phyloP scores from a whole-genome alignment of 345 rosid genomes.

The rapeseed (Brassica napus) region Da-Ae NC_063435.1:27907001-27907500 shows the following conservation, averaged over 20 bases:
- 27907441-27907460: too few relatives aligned
- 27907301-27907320: background rate
- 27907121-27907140: background rate
- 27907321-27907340: background rate
- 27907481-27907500: too few relatives aligned
- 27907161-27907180: too few relatives aligned
- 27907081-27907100: background rate
- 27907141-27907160: too few relatives aligned
- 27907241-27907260: too few relatives aligned
- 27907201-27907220: background rate
- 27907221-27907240: too few relatives aligned
- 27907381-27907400: too few relatives aligned
- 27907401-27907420: background rate
- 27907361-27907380: background rate
- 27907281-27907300: background rate
- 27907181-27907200: too few relatives aligned
- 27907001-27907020: background rate
- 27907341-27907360: background rate
- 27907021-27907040: background rate
- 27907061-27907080: background rate
- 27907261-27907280: too few relatives aligned
- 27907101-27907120: background rate
- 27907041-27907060: background rate
- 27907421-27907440: too few relatives aligned
- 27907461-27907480: too few relatives aligned